Evolutionary conservation across 306 rosid species (phyloP).

Genomic region (Inga laurina): DNA sequence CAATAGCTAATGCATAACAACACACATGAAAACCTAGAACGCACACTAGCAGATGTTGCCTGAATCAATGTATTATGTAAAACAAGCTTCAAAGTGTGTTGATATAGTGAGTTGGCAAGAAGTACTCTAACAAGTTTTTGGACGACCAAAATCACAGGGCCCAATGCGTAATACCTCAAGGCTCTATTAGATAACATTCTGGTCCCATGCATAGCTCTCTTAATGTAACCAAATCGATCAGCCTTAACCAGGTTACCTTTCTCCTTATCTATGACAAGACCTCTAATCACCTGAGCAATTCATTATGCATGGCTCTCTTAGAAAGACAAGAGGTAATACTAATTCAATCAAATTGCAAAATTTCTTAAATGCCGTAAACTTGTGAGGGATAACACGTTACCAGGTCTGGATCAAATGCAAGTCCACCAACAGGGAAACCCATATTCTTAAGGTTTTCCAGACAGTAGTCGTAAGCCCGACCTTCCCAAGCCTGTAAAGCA

Average conservation of each 20-base stretch:
- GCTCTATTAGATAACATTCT: conserved; percentile 83
- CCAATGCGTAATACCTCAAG: conserved; percentile 73
- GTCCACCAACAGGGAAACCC: conserved; percentile 95
- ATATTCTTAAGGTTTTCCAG: conserved; percentile 84
- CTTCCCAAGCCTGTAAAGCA: conserved; percentile 93
- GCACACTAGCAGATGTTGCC: conserved; percentile 8
- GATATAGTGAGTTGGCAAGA: conserved; percentile 17
- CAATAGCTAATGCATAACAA: conserved; percentile 15
- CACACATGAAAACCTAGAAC: conserved; percentile 4
- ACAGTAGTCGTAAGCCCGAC: conserved; percentile 95
- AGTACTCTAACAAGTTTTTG: background rate
- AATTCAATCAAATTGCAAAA: conserved; percentile 21
- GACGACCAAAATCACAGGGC: conserved; percentile 27
- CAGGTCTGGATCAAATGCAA: conserved; percentile 91
- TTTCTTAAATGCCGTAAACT: conserved; percentile 33
- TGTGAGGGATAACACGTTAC: conserved; percentile 48
- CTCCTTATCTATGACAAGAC: conserved; percentile 97
- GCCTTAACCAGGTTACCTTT: conserved; percentile 95
- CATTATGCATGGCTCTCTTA: conserved; percentile 24
- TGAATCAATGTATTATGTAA: conserved; percentile 10
- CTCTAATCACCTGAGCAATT: conserved; percentile 85
- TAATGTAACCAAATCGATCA: conserved; percentile 91
- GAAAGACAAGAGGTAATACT: conserved; percentile 21
- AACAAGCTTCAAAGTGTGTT: background rate
- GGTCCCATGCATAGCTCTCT: conserved; percentile 98